Percentiles rank a stretch among this genome's conserved stretches.
Conservation (phyloP, 306 rosid species). For the Begonia fuchsioides region DNA sequence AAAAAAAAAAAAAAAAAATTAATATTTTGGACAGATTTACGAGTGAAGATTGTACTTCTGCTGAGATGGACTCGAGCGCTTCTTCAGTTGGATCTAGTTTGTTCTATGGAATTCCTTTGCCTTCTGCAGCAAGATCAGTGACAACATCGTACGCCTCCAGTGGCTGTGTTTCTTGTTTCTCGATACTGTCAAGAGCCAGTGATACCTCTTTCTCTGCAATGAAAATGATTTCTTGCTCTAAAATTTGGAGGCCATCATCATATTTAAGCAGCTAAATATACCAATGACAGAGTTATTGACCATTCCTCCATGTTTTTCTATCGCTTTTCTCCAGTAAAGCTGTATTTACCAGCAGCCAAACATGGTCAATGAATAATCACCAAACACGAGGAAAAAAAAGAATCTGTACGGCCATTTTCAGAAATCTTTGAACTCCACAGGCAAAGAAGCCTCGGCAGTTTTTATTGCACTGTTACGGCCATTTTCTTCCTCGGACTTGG, state of each 20-base stretch:
- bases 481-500: conserved; percentile 38
- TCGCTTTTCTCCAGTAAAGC: conserved; percentile 56
- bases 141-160: conserved; percentile 62
- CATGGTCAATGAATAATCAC: not conserved
- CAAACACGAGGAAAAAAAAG: too few species aligned
- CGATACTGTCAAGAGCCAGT: conserved; percentile 62
- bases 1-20: too few species aligned
- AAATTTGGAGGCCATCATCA: too few species aligned
- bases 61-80: conserved; percentile 54
- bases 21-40: not conserved
- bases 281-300: conserved; percentile 53
- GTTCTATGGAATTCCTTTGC: conserved; percentile 74
- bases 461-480: conserved; percentile 24
- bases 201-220: conserved; percentile 45
- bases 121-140: conserved; percentile 52
- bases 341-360: conserved; percentile 7
- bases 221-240: too few species aligned
- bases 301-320: conserved; percentile 65
- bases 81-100: conserved; percentile 69
- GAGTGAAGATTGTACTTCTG: conserved; percentile 31
- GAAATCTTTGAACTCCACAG: conserved; percentile 37
- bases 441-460: conserved; percentile 10
- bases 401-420: too few species aligned
- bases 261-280: conserved; percentile 7
- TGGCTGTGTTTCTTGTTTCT: conserved; percentile 73